Base-by-base conservation (phyloP, 495 filamentous ascomycete species). In the Penicillium nucicola region DNA sequence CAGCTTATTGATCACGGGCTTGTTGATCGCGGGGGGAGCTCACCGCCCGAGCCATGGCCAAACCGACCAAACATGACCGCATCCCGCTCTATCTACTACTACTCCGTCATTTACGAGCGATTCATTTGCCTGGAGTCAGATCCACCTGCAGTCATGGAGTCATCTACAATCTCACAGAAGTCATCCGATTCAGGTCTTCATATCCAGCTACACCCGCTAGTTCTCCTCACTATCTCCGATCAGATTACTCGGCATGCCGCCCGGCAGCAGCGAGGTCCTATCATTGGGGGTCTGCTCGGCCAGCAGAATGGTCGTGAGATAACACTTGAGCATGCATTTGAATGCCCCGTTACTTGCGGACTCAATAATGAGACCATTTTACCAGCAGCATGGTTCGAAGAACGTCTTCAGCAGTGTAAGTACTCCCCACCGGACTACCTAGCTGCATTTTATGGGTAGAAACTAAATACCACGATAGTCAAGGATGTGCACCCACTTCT, bases 191-290 rank as follows among this genome's bases (percentile, higher is more conserved):
- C 88, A 12, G 84, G 87, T 18, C 82, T 95, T 14, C 82, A 88
- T 56, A 84, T 92, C 23, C 86, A 90, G 57, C 84, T 99, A 4
- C 93, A 99, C 62, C 93, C 93, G 35, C 84, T 99, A 9, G 89
- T 95, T 25, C 84, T 97, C 43, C 89, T 99, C 70, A 95, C 88
- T 15, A 92, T 99, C 52, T 96, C 92, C 43, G 93, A 99, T 73
- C 92, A 91, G 68, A 90, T 97, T 65, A 95, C 92, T 35, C 83
- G 93, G 43, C 91, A 93, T 69, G 88, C 84, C 12, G 80, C 93
- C 34, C 84, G 95, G 23, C 76, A 79, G 41, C 80, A 88, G 44
- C 66, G 77, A 36, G 87, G 86, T 0, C 90, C 90, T 4, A 79
- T 97, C 28, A 81, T 95, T 22, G 95, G 93, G 48, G 92, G 85